These are phyloP conservation scores for Suhomyces kunorum DNA, from an alignment of 1,139 yeast genomes.

Conservation along the genomic window DNA sequence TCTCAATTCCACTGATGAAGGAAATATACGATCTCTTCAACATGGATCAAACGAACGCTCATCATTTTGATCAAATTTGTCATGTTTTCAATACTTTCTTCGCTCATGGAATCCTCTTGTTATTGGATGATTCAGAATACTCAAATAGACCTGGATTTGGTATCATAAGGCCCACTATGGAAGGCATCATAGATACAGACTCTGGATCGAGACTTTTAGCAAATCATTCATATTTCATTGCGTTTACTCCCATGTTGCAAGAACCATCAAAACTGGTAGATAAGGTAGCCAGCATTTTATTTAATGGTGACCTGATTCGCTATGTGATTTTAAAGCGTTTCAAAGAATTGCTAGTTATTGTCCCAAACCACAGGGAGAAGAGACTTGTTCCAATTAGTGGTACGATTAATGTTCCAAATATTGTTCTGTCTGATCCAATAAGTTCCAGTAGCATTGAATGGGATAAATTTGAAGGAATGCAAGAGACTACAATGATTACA, in stretches of 20 bases:
- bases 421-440: neutral
- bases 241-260: neutral
- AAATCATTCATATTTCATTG: neutral
- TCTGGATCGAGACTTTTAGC: neutral
- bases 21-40: neutral
- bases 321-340: no score
- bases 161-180: neutral
- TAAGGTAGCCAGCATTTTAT: neutral
- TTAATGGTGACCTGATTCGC: no score
- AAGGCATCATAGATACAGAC: neutral
- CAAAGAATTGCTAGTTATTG: neutral
- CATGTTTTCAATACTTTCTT: neutral
- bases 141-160: neutral
- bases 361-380: neutral
- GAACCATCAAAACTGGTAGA: neutral
- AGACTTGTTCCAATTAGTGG: neutral
- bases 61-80: neutral
- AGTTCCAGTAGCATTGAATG: neutral
- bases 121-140: neutral
- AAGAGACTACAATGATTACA: conserved; percentile 5
- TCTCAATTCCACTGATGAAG: neutral
- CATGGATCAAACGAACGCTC: neutral
- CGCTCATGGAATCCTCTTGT: neutral
- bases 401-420: no score
- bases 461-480: conserved; percentile 2